phyloP scores from a whole-genome alignment of 2,329 filamentous ascomycete species.

The Lizonia empirigonia region DNA sequence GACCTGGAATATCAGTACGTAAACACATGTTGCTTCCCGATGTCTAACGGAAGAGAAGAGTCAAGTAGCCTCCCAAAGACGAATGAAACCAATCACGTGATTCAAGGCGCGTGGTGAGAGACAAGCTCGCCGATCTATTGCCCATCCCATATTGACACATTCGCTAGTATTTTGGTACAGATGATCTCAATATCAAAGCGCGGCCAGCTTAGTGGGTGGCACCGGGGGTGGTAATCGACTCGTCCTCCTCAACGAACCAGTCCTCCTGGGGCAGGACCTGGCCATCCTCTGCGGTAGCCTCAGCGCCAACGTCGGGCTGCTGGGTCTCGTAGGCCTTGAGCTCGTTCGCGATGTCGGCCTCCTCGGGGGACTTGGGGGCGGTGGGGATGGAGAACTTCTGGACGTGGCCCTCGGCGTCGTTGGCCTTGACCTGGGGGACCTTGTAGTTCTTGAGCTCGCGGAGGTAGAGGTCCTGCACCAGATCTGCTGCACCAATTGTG shows the following conservation, averaged over 20 bases:
- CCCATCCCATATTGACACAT: conserved; percentile 43
- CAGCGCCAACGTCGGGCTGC: conserved; percentile 86
- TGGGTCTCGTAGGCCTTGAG: conserved; percentile 94
- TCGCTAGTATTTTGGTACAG: conserved; percentile 46
- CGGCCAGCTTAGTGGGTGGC: conserved; percentile 36
- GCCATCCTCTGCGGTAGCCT: conserved; percentile 61
- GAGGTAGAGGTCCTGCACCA: conserved; percentile 97
- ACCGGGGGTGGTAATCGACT: conserved; percentile 51
- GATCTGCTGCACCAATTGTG: conserved; percentile 72
- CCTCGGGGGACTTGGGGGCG: conserved; percentile 86
- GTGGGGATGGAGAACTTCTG: conserved; percentile 83
- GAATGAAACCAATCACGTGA: conserved; percentile 28
- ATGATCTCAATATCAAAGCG: conserved; percentile 18
- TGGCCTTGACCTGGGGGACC: conserved; percentile 78
- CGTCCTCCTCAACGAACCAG: conserved; percentile 83
- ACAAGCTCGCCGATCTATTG: conserved; percentile 28
- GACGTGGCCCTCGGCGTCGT: conserved; percentile 87
- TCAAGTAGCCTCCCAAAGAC: background rate
- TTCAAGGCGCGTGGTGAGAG: background rate
- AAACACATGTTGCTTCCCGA: conserved; percentile 5
- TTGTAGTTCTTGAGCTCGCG: conserved; percentile 97
- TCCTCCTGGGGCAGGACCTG: conserved; percentile 67
- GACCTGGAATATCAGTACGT: conserved; percentile 10
- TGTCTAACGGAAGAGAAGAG: background rate
- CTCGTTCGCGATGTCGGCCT: conserved; percentile 88